These are phyloP conservation scores for Talaromyces islandicus DNA, from an alignment of 2,329 filamentous ascomycete species.

Conservation along the genomic window DNA sequence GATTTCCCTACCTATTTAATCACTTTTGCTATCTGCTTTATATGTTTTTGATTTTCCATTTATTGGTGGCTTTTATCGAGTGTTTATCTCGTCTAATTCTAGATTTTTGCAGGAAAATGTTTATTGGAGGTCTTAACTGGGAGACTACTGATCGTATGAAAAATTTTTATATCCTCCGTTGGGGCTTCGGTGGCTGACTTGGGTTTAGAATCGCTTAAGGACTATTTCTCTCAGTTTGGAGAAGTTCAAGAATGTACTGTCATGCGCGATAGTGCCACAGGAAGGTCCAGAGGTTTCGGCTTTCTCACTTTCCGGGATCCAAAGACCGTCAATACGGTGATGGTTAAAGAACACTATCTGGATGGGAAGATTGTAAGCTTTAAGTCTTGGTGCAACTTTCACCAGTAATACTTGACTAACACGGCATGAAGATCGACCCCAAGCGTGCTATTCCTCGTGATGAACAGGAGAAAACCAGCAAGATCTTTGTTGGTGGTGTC, in stretches of 20 bases:
- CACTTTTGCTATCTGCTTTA: not conserved
- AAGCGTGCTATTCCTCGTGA: constrained; percentile 96
- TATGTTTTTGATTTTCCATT: not conserved
- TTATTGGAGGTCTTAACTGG: constrained; percentile 98
- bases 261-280: constrained; percentile 95
- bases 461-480: constrained; percentile 96
- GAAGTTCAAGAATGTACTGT: constrained; percentile 97
- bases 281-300: constrained; percentile 89
- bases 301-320: constrained; percentile 97
- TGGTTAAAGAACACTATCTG: constrained; percentile 98
- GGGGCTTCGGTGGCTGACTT: not conserved
- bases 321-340: constrained; percentile 96
- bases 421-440: constrained; percentile 71
- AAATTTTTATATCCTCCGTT: not conserved
- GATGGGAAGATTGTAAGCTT: constrained; percentile 93
- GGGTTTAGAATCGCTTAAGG: constrained; percentile 78
- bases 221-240: constrained; percentile 97
- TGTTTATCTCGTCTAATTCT: constrained; percentile 21
- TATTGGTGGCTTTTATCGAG: not conserved
- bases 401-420: constrained; percentile 18
- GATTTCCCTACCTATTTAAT: not conserved
- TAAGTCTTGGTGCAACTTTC: constrained; percentile 3
- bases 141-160: constrained; percentile 94
- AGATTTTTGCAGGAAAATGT: constrained; percentile 78
- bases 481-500: constrained; percentile 97